Percentiles rank a stretch among this genome's conserved stretches.
These are phyloP conservation scores for Oehlia diaphana DNA, from an alignment of 192 early-diverging fungal species.

Conservation along the genomic window DNA sequence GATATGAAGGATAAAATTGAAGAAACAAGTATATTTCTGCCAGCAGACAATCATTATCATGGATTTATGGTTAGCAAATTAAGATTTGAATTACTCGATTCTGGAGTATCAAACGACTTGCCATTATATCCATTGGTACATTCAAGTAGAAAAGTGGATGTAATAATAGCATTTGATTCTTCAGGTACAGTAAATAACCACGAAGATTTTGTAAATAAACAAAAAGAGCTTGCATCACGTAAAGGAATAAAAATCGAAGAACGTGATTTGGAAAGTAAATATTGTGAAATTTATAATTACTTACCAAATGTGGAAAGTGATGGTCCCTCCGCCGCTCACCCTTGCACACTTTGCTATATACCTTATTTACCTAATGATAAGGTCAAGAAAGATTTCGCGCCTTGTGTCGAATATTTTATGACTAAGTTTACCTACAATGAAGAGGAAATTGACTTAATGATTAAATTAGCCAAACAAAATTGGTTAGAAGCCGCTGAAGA, in stretches of 20 bases:
- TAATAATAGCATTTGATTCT: conserved; percentile 69
- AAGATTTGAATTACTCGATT: conserved; percentile 60
- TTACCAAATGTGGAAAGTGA: conserved; percentile 1
- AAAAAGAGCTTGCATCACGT: background rate
- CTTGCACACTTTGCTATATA: conserved; percentile 62
- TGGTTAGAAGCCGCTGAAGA: conserved; percentile 35
- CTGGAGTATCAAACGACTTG: conserved; percentile 79
- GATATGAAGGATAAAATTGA: too few relatives aligned
- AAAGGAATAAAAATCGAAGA: background rate
- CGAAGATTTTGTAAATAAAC: conserved; percentile 8
- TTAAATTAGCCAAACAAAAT: conserved; percentile 54
- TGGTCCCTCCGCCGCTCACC: conserved; percentile 25
- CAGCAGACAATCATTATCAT: too few relatives aligned
- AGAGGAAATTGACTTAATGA: conserved; percentile 53
- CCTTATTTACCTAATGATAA: conserved; percentile 63
- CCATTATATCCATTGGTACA: conserved; percentile 72
- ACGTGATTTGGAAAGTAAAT: background rate
- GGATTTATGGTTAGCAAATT: background rate
- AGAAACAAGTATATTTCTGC: too few relatives aligned
- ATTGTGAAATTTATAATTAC: conserved; percentile 25
- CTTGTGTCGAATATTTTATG: conserved; percentile 40
- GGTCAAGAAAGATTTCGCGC: conserved; percentile 60
- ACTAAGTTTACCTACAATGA: conserved; percentile 48
- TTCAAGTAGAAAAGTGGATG: conserved; percentile 65
- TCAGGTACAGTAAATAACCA: conserved; percentile 5